Evolutionary conservation across 164 flowering plant species (phyloP), one percentile per base, ranked within the genome.

Genomic region (Protea cynaroides): DNA sequence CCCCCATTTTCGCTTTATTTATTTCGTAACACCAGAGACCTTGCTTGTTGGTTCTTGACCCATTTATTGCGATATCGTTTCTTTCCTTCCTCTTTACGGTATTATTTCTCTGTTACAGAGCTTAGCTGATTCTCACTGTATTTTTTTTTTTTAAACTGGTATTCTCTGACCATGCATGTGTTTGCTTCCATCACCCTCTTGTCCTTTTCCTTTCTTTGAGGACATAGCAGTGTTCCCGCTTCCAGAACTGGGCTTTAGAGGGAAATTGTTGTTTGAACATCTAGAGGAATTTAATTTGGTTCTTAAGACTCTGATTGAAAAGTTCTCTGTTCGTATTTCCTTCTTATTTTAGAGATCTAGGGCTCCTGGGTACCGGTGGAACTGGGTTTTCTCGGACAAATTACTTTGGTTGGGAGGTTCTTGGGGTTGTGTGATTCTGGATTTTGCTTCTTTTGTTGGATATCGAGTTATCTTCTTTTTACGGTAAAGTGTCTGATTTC

Each of bases 321-420:
- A 1, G 46, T 40, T 40, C 13, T 40, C 1, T 40, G 4, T 40
- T 9, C 14, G 8, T 40, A 1, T 40, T 1, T 40, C 8, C 8
- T 40, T 40, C 14, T 40, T 3, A 29, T 40, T 0, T 40, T 40
- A 8, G 46, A 8, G 46, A 40, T 40, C 10, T 9, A 8, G 46
- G 46, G 46, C 46, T 8, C 14, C 46, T 40, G 2, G n/a, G n/a
- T n/a, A n/a, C n/a, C n/a, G 46, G 14, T 63, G 63, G 51, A 38
- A 11, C 23, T 65, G 73, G 69, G 64, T 51, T 70, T 43, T 40
- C 50, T 44, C 60, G 54, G 38, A 55, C 34, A 59, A 52, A 6
- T 53, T 47, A 61, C 37, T 57, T 63, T 70, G 46, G 56, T 59
- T 54, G 13, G 25, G 55, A 22, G 11, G 14, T 43, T 17, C 23